Percentiles rank a stretch among this genome's conserved stretches.
Evolutionary conservation across 179 eudicot species (phyloP).

Genomic region (Camellia oleifera): DNA sequence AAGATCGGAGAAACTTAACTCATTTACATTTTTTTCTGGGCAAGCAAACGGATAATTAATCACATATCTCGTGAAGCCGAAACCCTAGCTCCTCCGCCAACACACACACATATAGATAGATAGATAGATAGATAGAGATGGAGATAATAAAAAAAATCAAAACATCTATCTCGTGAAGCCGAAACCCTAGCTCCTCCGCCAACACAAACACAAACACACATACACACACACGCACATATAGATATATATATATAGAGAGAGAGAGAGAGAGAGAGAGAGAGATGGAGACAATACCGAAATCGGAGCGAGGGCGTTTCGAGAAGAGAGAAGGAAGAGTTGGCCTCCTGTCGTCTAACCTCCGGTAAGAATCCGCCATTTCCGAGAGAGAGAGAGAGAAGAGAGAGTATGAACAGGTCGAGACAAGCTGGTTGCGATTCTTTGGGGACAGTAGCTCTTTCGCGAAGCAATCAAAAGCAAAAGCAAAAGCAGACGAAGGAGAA

Average conservation of each 20-base stretch:
- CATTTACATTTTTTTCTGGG: background rate
- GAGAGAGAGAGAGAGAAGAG: constrained; percentile 3
- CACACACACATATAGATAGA: too few species aligned
- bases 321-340: constrained; percentile 7
- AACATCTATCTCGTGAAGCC: too few species aligned
- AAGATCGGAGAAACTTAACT: background rate
- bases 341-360: constrained; percentile 22
- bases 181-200: background rate
- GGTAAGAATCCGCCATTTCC: constrained; percentile 24
- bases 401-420: background rate
- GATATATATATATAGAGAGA: too few species aligned
- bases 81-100: too few species aligned
- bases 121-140: background rate
- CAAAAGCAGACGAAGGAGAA: too few species aligned
- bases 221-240: too few species aligned
- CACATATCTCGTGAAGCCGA: background rate
- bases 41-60: background rate
- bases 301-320: constrained; percentile 29
- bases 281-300: constrained; percentile 16
- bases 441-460: background rate
- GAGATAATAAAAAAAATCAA: background rate
- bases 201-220: too few species aligned
- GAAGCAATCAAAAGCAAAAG: too few species aligned
- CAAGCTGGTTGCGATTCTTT: background rate
- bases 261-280: background rate